Base-by-base conservation (phyloP, 106 monocot species). In the Chionographis japonica region DNA sequence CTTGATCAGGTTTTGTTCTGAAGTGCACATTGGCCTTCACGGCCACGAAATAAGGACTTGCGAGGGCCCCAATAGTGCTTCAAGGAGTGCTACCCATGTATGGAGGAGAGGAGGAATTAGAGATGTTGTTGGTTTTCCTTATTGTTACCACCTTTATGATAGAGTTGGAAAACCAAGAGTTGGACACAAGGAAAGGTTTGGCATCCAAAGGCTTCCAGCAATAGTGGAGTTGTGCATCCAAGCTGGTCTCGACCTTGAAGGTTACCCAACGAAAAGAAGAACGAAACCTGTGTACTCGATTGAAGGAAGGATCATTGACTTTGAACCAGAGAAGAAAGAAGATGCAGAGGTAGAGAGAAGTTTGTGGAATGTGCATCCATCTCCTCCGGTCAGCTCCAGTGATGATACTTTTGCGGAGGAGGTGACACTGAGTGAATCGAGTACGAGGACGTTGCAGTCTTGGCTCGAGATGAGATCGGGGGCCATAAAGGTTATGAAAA, bases 141-240 rank as follows among this genome's bases (percentile, higher is more conserved):
- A 80, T 69, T 90, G 84, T 76, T 94, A 87, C 69, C 94, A 87
- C 67, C 75, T 94, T 8, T 77, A 78, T 68, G 90, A 90, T 58
- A 79, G 94, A 62, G 86, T 76, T 19, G 75, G 77, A 38, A 81
- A 78, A 36, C 87, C 94, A 11, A 73, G 92, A 54, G 80, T 94
- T 54, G 82, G 67, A 8, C 90, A 90, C 79, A 83, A 82, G 51
- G 94, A 87, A 52, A 82, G 85, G 49, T 76, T 74, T 50, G 62
- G 51, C 6, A 68, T 88, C 2, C 75, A 71, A 19, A 79, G 87
- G 58, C 80, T 90, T 46, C 85, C 87, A 13, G 84, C 90, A 4
- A 68, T 90, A 27, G 75, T 83, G 12, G 94, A 94, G 71, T 72
- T 94, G 8, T 87, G 94, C 71, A 73, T 94, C 68, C 94, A 90